Evolutionary conservation across 352 stramenopile species (phyloP).

Genomic region (Globisporangium ultimum): DNA sequence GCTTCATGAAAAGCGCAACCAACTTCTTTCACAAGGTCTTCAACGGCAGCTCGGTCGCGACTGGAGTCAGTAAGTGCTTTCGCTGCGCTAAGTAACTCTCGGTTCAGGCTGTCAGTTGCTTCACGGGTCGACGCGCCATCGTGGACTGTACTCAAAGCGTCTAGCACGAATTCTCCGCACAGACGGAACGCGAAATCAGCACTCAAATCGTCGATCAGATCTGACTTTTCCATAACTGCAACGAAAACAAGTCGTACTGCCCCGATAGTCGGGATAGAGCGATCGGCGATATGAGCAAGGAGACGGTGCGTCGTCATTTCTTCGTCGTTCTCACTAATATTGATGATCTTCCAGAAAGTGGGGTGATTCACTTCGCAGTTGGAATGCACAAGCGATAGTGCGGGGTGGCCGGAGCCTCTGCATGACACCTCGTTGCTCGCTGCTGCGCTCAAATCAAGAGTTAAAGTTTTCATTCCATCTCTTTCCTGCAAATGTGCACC

Average conservation of each 20-base stretch:
- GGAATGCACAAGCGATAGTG: conserved; percentile 1
- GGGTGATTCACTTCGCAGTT: not conserved
- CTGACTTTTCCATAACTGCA: not conserved
- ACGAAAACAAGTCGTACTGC: not conserved
- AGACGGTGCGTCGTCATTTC: not conserved
- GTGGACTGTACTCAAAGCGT: not conserved
- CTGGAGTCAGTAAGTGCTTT: not conserved
- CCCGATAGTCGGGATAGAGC: not conserved
- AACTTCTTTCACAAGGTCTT: not conserved
- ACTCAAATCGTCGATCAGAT: not conserved
- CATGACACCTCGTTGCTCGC: not conserved
- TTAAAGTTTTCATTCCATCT: not conserved
- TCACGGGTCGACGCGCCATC: not conserved
- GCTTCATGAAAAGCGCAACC: not conserved
- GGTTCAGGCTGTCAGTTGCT: not conserved
- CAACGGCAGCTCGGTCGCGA: not conserved
- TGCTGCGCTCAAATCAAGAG: not conserved
- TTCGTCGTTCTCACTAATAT: not conserved
- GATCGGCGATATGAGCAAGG: not conserved
- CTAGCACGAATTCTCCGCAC: not conserved
- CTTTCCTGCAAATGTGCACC: not conserved
- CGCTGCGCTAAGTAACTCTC: not conserved
- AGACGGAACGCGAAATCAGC: not conserved
- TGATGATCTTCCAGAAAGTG: not conserved
- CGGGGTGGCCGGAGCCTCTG: not conserved